phyloP scores from a whole-genome alignment of 1,284 basidiomycete species.

The Taiwanofungus camphoratus region DNA sequence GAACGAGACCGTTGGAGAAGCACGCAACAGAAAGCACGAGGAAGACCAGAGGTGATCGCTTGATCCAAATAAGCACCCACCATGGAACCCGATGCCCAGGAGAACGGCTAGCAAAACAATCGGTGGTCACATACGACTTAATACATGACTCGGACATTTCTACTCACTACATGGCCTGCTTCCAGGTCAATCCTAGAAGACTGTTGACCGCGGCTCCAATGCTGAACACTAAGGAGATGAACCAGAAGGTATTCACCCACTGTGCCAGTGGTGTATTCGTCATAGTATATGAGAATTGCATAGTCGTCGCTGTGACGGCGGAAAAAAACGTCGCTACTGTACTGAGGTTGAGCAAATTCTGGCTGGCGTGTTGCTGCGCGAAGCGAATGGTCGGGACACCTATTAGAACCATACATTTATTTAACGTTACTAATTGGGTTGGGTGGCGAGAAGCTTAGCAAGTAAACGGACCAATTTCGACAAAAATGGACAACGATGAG shows the following conservation, averaged over 20 bases:
- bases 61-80: conserved; percentile 80
- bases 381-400: conserved; percentile 72
- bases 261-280: conserved; percentile 31
- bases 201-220: conserved; percentile 73
- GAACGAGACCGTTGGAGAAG: conserved; percentile 63
- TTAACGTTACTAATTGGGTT: too few species aligned
- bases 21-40: conserved; percentile 67
- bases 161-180: conserved; percentile 73
- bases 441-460: background rate
- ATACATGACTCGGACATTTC: background rate
- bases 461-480: conserved; percentile 58
- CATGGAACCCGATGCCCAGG: conserved; percentile 65
- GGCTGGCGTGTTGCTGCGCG: conserved; percentile 65
- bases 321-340: conserved; percentile 77
- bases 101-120: conserved; percentile 38
- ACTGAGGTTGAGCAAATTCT: conserved; percentile 62
- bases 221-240: conserved; percentile 68
- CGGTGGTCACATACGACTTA: conserved; percentile 1
- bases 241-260: conserved; percentile 69
- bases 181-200: conserved; percentile 67
- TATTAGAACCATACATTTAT: conserved; percentile 25
- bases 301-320: conserved; percentile 65
- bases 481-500: conserved; percentile 58
- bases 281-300: conserved; percentile 57
- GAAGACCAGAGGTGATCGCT: conserved; percentile 69